Conservation (phyloP, 257 asterid species). For the Fraxinus americana region DNA sequence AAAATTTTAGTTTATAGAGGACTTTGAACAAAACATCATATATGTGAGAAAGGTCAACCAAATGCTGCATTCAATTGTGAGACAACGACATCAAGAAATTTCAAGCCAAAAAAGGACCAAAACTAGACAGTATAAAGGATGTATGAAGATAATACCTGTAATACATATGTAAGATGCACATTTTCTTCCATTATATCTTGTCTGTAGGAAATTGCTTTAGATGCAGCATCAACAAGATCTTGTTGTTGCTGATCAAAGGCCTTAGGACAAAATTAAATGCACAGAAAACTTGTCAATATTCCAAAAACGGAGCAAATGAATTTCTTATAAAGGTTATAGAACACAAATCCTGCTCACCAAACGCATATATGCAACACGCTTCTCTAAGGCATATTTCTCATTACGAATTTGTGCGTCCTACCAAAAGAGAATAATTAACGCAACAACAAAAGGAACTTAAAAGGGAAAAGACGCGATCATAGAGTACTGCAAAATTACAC, state of each 20-base stretch:
- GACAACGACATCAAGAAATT: not conserved
- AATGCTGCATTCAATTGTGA: conserved; percentile 16
- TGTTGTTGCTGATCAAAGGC: conserved; percentile 99
- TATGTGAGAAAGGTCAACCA: not conserved
- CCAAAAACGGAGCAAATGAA: conserved; percentile 20
- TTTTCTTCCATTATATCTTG: conserved; percentile 98
- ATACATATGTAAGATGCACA: conserved; percentile 90
- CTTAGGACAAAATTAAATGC: conserved; percentile 39
- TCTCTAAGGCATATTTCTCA: conserved; percentile 88
- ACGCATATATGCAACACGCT: conserved; percentile 95
- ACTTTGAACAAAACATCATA: conserved; percentile 6
- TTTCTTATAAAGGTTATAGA: conserved; percentile 19
- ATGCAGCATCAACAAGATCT: conserved; percentile 97
- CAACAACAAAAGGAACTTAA: conserved; percentile 17
- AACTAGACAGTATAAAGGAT: conserved; percentile 14
- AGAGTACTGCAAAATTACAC: conserved; percentile 21
- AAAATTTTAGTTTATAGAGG: conserved; percentile 19
- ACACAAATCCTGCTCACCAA: conserved; percentile 56
- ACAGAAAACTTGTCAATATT: conserved; percentile 24
- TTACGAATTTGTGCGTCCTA: conserved; percentile 85
- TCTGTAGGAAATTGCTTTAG: conserved; percentile 95
- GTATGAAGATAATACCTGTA: conserved; percentile 62
- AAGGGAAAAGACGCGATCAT: conserved; percentile 13
- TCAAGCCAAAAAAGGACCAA: conserved; percentile 27
- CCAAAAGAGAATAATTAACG: conserved; percentile 31